Conservation (phyloP, 116 monocot genomes). For the Trichopus zeylanicus region DNA sequence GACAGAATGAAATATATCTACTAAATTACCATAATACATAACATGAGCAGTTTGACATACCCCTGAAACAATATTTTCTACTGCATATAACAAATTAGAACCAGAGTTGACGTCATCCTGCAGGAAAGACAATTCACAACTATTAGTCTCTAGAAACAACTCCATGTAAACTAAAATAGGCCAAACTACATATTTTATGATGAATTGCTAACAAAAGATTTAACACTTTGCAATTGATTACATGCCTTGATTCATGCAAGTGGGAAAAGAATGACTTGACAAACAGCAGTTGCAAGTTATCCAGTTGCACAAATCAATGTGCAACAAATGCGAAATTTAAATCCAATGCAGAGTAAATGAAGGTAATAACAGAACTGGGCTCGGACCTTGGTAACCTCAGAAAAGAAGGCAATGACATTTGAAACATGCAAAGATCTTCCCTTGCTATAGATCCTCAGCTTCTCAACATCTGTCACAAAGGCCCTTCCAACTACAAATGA, state of each 20-base stretch:
- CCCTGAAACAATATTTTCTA: slow-evolving; percentile 90
- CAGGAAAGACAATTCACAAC: slow-evolving; percentile 6
- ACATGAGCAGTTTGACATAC: slow-evolving; percentile 29
- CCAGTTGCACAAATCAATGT: too few relatives aligned
- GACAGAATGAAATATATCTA: too few relatives aligned
- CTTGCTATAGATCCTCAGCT: slow-evolving; percentile 71
- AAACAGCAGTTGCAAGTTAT: too few relatives aligned
- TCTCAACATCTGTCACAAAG: slow-evolving; percentile 94
- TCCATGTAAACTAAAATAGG: not conserved
- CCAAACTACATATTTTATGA: not conserved
- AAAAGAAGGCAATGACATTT: slow-evolving; percentile 77
- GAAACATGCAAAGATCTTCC: slow-evolving; percentile 52
- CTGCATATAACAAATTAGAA: slow-evolving; percentile 87
- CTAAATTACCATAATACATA: too few relatives aligned
- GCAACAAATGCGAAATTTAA: not conserved
- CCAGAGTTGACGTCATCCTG: slow-evolving; percentile 80
- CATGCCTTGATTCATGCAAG: too few relatives aligned
- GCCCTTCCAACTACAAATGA: slow-evolving; percentile 99
- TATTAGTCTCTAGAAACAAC: slow-evolving; percentile 3
- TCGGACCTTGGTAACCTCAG: slow-evolving; percentile 62
- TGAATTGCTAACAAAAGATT: not conserved
- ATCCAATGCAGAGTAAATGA: not conserved
- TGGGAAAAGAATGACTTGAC: too few relatives aligned
- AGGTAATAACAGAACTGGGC: not conserved
- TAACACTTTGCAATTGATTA: not conserved